These are phyloP conservation scores for Coprinopsis strossmayeri DNA, from an alignment of 768 basidiomycete species.

Conservation along the genomic window DNA sequence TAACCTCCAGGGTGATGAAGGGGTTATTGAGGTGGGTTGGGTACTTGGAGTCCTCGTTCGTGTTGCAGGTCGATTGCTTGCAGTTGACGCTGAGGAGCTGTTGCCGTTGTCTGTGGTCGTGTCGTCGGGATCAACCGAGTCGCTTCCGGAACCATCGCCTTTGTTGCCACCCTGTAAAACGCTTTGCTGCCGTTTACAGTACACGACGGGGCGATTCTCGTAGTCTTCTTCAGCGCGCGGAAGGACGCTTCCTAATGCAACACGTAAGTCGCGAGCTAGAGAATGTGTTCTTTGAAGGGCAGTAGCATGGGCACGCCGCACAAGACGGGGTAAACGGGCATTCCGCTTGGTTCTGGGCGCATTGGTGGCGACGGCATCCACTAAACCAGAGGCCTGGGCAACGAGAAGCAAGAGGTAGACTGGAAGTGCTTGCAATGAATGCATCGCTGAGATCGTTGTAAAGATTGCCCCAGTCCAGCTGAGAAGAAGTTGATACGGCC, in stretches of 20 bases:
- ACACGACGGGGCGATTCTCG: slow-evolving; percentile 25
- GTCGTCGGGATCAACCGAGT: no score
- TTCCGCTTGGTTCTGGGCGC: slow-evolving; percentile 4
- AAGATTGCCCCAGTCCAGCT: slow-evolving; percentile 2
- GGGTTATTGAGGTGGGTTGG: slow-evolving; percentile 16
- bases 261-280: slow-evolving; percentile 63
- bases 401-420: slow-evolving; percentile 31
- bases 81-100: slow-evolving; percentile 12
- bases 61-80: slow-evolving; percentile 9
- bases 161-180: not conserved
- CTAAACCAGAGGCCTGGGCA: slow-evolving; percentile 14
- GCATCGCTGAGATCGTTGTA: slow-evolving; percentile 14
- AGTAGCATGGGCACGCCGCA: slow-evolving; percentile 43
- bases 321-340: slow-evolving; percentile 33
- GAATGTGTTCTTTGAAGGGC: slow-evolving; percentile 53
- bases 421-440: slow-evolving; percentile 23
- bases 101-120: slow-evolving; percentile 11
- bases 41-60: slow-evolving; percentile 16
- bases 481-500: not conserved
- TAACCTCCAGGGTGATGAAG: slow-evolving; percentile 54
- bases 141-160: no score
- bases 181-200: slow-evolving; percentile 28
- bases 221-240: slow-evolving; percentile 26
- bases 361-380: slow-evolving; percentile 9
- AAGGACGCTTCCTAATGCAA: slow-evolving; percentile 53